These are phyloP conservation scores for Venturia oleaginea DNA, from an alignment of 2,329 filamentous ascomycete species.

Conservation along the genomic window DNA sequence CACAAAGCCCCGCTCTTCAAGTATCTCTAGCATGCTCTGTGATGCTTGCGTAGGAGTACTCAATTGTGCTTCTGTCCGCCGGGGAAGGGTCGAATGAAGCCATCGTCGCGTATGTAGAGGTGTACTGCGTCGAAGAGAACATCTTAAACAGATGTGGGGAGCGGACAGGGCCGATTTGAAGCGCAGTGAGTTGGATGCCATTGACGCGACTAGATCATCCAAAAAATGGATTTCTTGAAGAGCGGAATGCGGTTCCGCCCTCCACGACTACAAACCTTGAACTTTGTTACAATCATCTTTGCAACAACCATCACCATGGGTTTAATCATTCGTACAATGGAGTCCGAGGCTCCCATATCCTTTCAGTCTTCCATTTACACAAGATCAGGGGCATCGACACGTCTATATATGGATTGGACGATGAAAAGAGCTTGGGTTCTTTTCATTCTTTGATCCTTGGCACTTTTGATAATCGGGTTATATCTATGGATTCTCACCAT, in stretches of 20 bases:
- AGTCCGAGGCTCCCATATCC: background rate
- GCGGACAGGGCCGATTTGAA: background rate
- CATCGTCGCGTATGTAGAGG: background rate
- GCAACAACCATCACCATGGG: background rate
- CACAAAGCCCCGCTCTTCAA: constrained; percentile 64
- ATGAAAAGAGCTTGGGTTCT: too few species aligned
- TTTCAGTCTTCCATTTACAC: background rate
- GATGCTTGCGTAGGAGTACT: background rate
- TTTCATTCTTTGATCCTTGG: too few species aligned
- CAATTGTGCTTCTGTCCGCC: background rate
- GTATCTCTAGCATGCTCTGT: constrained; percentile 47
- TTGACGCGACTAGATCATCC: background rate
- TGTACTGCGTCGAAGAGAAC: background rate
- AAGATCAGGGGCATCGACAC: background rate
- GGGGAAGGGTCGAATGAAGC: background rate
- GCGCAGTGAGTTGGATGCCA: constrained; percentile 7
- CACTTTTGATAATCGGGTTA: too few species aligned
- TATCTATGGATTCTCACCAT: too few species aligned
- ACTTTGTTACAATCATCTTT: background rate
- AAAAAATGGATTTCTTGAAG: background rate
- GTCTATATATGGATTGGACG: too few species aligned
- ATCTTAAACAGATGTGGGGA: background rate
- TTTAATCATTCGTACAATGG: background rate
- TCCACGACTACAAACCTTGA: background rate
- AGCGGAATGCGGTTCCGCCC: background rate